Evolutionary conservation across 805 yeast genomes (phyloP).

Genomic region (Cyberlindnera amylophila): DNA sequence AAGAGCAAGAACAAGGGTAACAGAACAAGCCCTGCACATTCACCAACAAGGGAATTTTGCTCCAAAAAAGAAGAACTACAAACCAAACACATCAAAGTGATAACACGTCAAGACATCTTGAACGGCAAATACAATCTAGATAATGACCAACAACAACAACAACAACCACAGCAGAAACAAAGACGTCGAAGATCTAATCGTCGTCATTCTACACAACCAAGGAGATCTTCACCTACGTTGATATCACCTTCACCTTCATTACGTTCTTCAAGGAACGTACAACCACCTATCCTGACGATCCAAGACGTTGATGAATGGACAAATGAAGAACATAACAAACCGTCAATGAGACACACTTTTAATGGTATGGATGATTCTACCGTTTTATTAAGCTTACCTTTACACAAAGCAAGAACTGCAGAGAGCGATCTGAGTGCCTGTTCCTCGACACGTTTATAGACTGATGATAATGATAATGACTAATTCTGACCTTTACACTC

Average conservation of each 20-base stretch:
- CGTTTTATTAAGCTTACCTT: background rate
- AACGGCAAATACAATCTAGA: constrained; percentile 18
- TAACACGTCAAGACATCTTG: constrained; percentile 26
- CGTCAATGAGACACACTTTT: constrained; percentile 1
- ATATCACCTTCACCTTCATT: too few species aligned
- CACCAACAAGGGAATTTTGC: background rate
- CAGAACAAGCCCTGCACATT: too few species aligned
- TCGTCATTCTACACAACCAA: background rate
- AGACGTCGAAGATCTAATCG: background rate
- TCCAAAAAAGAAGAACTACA: constrained; percentile 8
- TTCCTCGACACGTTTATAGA: too few species aligned
- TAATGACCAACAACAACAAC: constrained; percentile 1
- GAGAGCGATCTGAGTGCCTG: constrained; percentile 1
- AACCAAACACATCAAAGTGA: constrained; percentile 23
- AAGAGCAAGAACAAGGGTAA: too few species aligned
- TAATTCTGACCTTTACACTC: too few species aligned
- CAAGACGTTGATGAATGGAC: background rate
- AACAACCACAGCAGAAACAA: background rate
- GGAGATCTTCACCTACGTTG: background rate
- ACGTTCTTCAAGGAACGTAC: too few species aligned
- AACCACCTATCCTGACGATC: background rate
- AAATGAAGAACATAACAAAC: background rate
- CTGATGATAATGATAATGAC: too few species aligned
- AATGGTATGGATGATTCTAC: constrained; percentile 5
- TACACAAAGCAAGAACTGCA: constrained; percentile 1